Base-by-base conservation (phyloP, 2,329 filamentous ascomycete genomes). In the Clonostachys chloroleuca region DNA sequence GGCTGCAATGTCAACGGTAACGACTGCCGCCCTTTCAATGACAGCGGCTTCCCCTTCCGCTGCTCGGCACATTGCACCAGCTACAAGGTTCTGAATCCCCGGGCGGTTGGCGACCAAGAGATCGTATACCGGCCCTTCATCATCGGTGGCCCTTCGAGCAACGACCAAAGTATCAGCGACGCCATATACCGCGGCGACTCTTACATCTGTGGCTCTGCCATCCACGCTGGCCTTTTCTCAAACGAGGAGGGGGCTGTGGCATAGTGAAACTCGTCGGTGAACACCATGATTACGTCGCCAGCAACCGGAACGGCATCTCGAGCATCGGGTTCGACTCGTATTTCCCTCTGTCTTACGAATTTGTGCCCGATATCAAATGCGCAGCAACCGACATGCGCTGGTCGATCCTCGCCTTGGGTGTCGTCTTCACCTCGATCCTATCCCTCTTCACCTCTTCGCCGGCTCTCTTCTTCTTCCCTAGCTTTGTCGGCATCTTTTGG, bases 261-360 rank as follows among this genome's bases (percentile, higher is more conserved):
- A 88, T 95, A 4, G 78, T 94, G 34, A 77, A 81, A 46, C 74
- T 94, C 36, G 75, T 88, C 18, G 92, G 92, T 18, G 77, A 84
- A 47, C 79, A 82, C 47, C 69, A 76, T 47, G 70, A 77, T 43
- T 96, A 84, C 59, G 67, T 76, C 40, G 75, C 79, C 40, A 83
- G 84, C 10, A 77, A 80, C 43, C 75, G 75, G n/a, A 75, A 95
- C 58, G 89, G 86, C 45, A 90, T 97, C 52, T 68, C 73, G 30
- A 95, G 90, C 52, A 74, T 89, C 46, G 78, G 68, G 5, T 99
- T 99, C 61, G 81, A 91, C 52, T 92, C 90, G 0, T 90, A 89
- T 54, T 99, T 99, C 58, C 94, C 94, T 1, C 84, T 89, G 33
- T 86, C 91, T 0, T 96, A 89, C 63, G 81, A 81, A 16, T 97